Evolutionary conservation across 2,329 filamentous ascomycete genomes (phyloP).

Genomic region (Chrysosporium queenslandicum): DNA sequence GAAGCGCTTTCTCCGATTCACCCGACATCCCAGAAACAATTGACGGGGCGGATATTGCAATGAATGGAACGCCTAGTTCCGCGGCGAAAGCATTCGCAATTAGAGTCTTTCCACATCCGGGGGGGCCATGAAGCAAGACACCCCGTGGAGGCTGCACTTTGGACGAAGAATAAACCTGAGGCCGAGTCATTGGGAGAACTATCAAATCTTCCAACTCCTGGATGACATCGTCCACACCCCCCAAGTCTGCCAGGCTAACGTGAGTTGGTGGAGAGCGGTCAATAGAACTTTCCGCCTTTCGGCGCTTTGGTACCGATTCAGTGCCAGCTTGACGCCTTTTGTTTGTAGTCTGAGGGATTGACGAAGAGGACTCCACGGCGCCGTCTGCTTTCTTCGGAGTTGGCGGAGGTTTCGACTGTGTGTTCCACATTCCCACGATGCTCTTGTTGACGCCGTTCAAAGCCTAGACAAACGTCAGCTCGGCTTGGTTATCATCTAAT

Average conservation of each 20-base stretch:
- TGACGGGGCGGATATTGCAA: constrained; percentile 70
- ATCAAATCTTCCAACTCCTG: constrained; percentile 59
- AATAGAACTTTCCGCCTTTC: constrained; percentile 48
- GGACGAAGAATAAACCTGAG: constrained; percentile 54
- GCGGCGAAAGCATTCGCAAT: constrained; percentile 71
- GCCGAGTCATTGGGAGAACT: constrained; percentile 60
- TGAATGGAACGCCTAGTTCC: constrained; percentile 64
- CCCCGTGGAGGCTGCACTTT: constrained; percentile 62
- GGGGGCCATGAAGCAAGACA: constrained; percentile 70
- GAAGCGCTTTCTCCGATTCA: constrained; percentile 76
- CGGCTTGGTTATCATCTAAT: neutral
- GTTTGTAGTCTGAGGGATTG: constrained; percentile 29
- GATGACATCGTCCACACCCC: constrained; percentile 64
- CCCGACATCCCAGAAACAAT: constrained; percentile 80
- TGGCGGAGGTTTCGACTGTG: constrained; percentile 22
- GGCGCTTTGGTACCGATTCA: constrained; percentile 57
- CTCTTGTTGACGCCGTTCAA: constrained; percentile 57
- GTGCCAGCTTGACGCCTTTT: constrained; percentile 54
- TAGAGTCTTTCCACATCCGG: constrained; percentile 78
- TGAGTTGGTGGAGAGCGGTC: constrained; percentile 57
- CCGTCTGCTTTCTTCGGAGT: constrained; percentile 24
- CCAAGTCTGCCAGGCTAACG: constrained; percentile 60
- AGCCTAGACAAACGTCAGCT: constrained; percentile 31
- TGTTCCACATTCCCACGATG: constrained; percentile 51
- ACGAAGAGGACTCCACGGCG: constrained; percentile 19